A percentile compares a stretch with the other conserved stretches of the same genome.
Evolutionary conservation across 495 filamentous ascomycete species (phyloP).

Genomic region (Barbatosphaeria neglecta): DNA sequence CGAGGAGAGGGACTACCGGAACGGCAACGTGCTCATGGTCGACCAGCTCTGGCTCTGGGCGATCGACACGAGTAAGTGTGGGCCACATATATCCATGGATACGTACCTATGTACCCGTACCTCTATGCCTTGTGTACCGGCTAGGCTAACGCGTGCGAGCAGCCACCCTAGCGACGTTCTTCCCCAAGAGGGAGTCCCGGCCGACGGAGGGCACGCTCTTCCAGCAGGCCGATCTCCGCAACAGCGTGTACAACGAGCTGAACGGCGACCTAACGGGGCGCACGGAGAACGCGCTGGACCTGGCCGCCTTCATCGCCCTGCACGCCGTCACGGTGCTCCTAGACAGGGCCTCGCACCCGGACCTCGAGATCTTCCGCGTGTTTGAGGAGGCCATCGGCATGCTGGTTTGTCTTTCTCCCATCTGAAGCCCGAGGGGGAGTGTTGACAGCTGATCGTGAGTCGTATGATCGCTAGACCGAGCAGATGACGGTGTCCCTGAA

Average conservation of each 20-base stretch:
- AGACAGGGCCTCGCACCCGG: slow-evolving; percentile 44
- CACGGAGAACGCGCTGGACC: slow-evolving; percentile 50
- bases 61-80: slow-evolving; percentile 40
- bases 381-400: slow-evolving; percentile 60
- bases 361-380: slow-evolving; percentile 53
- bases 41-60: slow-evolving; percentile 63
- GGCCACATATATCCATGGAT: too few relatives aligned
- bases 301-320: slow-evolving; percentile 48
- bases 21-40: slow-evolving; percentile 57
- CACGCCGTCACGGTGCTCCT: slow-evolving; percentile 54
- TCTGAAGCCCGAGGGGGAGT: too few relatives aligned
- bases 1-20: slow-evolving; percentile 29
- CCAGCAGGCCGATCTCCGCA: slow-evolving; percentile 50
- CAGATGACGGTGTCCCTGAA: slow-evolving; percentile 53
- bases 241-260: slow-evolving; percentile 55
- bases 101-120: too few relatives aligned
- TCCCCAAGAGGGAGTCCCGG: slow-evolving; percentile 37
- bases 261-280: slow-evolving; percentile 55
- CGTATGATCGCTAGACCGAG: slow-evolving; percentile 35
- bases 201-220: slow-evolving; percentile 44
- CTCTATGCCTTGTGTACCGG: background rate
- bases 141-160: background rate
- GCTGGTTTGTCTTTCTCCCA: slow-evolving; percentile 30
- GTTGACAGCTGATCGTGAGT: background rate
- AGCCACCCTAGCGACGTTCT: slow-evolving; percentile 46